phyloP scores from a whole-genome alignment of 106 monocot species.

The Triglochin maritima region DNA sequence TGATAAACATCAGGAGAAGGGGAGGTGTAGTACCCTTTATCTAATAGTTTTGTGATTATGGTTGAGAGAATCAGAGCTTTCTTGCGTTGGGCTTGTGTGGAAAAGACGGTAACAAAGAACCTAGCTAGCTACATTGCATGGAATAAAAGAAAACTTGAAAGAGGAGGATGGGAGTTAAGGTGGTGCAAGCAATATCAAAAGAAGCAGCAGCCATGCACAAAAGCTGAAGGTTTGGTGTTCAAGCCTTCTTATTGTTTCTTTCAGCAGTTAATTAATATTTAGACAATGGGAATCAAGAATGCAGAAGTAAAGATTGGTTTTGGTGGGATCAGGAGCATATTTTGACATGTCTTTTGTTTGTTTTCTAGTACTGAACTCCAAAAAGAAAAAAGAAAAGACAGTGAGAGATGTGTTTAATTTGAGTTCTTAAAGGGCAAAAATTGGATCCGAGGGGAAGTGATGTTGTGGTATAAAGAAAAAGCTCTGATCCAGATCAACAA shows the following conservation, averaged over 20 bases:
- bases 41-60: neutral
- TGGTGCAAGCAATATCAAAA: slow-evolving; percentile 37
- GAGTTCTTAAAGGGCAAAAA: neutral
- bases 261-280: too few species aligned
- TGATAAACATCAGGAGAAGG: neutral
- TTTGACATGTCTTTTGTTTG: too few species aligned
- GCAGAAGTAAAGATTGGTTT: too few species aligned
- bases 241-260: neutral
- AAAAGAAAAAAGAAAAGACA: too few species aligned
- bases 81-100: slow-evolving; percentile 7
- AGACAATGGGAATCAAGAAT: too few species aligned
- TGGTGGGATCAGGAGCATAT: too few species aligned
- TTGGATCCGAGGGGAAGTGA: slow-evolving; percentile 2
- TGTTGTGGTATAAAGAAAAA: neutral
- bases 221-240: neutral
- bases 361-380: too few species aligned
- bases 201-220: neutral
- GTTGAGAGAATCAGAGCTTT: slow-evolving; percentile 7
- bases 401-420: neutral
- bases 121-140: neutral
- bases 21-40: neutral
- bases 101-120: slow-evolving; percentile 11
- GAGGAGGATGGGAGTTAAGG: slow-evolving; percentile 43
- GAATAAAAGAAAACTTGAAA: slow-evolving; percentile 66
- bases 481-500: neutral